phyloP scores from a whole-genome alignment of 1,284 basidiomycete genomes.

The Sporisorium sorghi region DNA sequence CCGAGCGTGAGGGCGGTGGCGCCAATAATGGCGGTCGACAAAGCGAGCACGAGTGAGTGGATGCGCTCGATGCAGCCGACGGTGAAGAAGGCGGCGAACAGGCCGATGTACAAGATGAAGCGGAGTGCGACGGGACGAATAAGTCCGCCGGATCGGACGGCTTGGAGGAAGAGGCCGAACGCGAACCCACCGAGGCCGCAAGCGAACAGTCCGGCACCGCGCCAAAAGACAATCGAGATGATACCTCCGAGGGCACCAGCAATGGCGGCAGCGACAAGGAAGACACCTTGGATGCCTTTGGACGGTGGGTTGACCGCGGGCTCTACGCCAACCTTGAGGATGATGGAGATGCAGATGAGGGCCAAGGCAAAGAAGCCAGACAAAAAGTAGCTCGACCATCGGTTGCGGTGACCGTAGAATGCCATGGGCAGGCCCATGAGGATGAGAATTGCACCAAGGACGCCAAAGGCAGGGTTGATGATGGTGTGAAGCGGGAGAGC shows the following conservation, averaged over 20 bases:
- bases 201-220: slow-evolving; percentile 44
- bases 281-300: slow-evolving; percentile 84
- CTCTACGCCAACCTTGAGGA: slow-evolving; percentile 87
- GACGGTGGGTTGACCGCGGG: slow-evolving; percentile 83
- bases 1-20: slow-evolving; percentile 92
- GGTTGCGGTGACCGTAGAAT: slow-evolving; percentile 79
- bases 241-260: slow-evolving; percentile 85
- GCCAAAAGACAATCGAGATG: slow-evolving; percentile 71
- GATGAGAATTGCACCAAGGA: slow-evolving; percentile 87
- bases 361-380: slow-evolving; percentile 89
- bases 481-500: slow-evolving; percentile 56
- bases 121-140: slow-evolving; percentile 80
- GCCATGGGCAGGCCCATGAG: slow-evolving; percentile 87
- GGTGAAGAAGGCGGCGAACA: slow-evolving; percentile 46
- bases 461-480: slow-evolving; percentile 87
- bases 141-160: slow-evolving; percentile 82
- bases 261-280: slow-evolving; percentile 83
- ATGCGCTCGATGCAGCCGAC: slow-evolving; percentile 51
- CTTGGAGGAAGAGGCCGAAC: slow-evolving; percentile 86
- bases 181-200: slow-evolving; percentile 83
- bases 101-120: slow-evolving; percentile 88
- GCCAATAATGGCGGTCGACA: slow-evolving; percentile 87
- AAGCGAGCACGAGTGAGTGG: slow-evolving; percentile 59
- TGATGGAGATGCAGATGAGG: slow-evolving; percentile 85
- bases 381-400: slow-evolving; percentile 54